Conservation (phyloP, 1,284 basidiomycete genomes). For the Sporisorium graminicola region DNA sequence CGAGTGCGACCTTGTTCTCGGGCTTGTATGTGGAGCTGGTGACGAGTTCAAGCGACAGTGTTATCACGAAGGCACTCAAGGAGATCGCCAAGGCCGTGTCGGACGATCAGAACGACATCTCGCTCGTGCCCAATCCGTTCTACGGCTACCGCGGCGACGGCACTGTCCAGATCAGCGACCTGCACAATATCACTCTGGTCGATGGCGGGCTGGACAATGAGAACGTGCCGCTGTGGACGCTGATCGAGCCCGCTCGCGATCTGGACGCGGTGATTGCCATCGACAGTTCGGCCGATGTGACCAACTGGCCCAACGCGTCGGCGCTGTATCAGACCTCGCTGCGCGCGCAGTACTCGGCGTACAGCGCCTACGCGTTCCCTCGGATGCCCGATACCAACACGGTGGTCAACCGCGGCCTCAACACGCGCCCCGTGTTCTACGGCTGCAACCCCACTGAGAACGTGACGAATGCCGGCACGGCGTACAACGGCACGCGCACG, state of each 20-base stretch:
- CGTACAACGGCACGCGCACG: slow-evolving; percentile 65
- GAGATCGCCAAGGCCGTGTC: slow-evolving; percentile 53
- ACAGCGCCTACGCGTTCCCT: slow-evolving; percentile 70
- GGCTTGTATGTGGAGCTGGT: slow-evolving; percentile 64
- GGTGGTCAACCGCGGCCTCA: slow-evolving; percentile 77
- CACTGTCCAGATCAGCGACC: slow-evolving; percentile 34
- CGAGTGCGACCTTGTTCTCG: slow-evolving; percentile 70
- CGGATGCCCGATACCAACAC: slow-evolving; percentile 72
- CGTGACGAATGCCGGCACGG: slow-evolving; percentile 52
- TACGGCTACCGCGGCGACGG: slow-evolving; percentile 65
- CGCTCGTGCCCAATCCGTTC: slow-evolving; percentile 72
- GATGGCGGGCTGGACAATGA: slow-evolving; percentile 69
- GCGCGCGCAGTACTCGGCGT: slow-evolving; percentile 40
- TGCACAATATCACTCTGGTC: slow-evolving; percentile 61
- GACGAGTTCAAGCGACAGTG: slow-evolving; percentile 38
- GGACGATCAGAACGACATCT: slow-evolving; percentile 71
- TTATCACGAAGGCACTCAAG: slow-evolving; percentile 45
- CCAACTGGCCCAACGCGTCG: slow-evolving; percentile 77
- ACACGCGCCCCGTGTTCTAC: slow-evolving; percentile 80
- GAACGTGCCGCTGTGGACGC: slow-evolving; percentile 77
- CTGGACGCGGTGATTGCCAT: slow-evolving; percentile 80
- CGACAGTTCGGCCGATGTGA: slow-evolving; percentile 75
- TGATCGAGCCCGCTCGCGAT: slow-evolving; percentile 76
- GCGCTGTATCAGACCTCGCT: slow-evolving; percentile 70
- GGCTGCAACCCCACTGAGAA: slow-evolving; percentile 74